Base-by-base conservation (phyloP, 805 yeast genomes). In the Diddensiella caesifluorescens region DNA sequence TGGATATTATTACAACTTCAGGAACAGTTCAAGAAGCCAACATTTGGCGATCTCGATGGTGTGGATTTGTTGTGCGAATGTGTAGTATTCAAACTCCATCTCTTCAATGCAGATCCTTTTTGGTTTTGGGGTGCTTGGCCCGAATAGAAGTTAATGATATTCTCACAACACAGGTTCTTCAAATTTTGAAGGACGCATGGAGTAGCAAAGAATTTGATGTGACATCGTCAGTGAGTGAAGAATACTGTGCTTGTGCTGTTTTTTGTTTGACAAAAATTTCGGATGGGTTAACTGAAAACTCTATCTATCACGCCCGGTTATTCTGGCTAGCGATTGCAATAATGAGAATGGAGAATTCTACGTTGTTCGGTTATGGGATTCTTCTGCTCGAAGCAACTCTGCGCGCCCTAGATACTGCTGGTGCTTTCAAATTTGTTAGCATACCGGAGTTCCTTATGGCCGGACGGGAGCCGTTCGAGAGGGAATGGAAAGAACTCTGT, bases 91-190 rank as follows among this genome's bases (percentile, higher is more conserved):
- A 79, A 46, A 80, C 77, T 48, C 73, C 83, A 15, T 48, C 52
- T 5, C 42, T 56, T 18, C 57, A 54, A 37, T 49, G 58, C 22
- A 48, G 59, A 4, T 47, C 60, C 79, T 72, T 79, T 27, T 68
- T 84, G 48, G 73, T 83, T 4, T 68, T 84, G 13, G 92, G 95
- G 29, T 75, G 81, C 27, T 59, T 86, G 33, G 72, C 85, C 0
- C 75, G 74, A 46, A 62, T 68, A 9, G 87, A 86, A 21, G 73
- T 82, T 20, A 75, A 76, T 38, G 84, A 80, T 51, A 65, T 68
- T n/a, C 54, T 66, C 50, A 74, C 72, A 30, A 54, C 64, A 42
- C 65, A 62, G 26, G 59, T 73, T 9, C 42, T 57, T 25, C 33
- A 38, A 20, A 45, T 52, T 15, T 42, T 52, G 36, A 33, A 33